Evolutionary conservation across 2,329 filamentous ascomycete species (phyloP).

Genomic region (Pseudocercospora crystallina): DNA sequence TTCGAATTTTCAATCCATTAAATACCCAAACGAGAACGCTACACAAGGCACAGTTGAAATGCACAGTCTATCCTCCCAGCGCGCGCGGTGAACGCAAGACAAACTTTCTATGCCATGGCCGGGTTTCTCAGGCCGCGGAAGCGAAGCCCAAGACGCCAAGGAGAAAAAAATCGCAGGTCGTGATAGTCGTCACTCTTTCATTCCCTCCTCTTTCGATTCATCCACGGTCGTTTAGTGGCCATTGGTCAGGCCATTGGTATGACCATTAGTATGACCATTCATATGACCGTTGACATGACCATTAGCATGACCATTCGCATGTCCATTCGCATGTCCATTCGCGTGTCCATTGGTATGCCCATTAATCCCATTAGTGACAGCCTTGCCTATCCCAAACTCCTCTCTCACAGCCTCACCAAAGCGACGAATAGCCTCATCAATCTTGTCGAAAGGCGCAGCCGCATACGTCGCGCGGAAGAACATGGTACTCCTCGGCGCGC

Average conservation of each 20-base stretch:
- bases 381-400: slow-evolving; percentile 51
- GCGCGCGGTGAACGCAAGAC: too few relatives aligned
- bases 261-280: neutral
- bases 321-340: slow-evolving; percentile 11
- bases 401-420: slow-evolving; percentile 73
- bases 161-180: too few relatives aligned
- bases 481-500: slow-evolving; percentile 59
- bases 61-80: too few relatives aligned
- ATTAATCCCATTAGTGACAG: slow-evolving; percentile 5
- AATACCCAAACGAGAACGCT: too few relatives aligned
- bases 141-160: too few relatives aligned
- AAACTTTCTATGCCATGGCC: too few relatives aligned
- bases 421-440: slow-evolving; percentile 54
- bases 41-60: too few relatives aligned
- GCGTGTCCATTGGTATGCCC: neutral
- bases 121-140: too few relatives aligned
- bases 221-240: neutral
- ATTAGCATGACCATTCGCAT: slow-evolving; percentile 8
- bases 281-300: slow-evolving; percentile 4
- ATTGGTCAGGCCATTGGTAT: slow-evolving; percentile 1
- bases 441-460: slow-evolving; percentile 61
- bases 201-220: too few relatives aligned
- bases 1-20: too few relatives aligned
- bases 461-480: slow-evolving; percentile 93
- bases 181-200: too few relatives aligned